Base-by-base conservation (phyloP, 2,329 filamentous ascomycete species). In the Akanthomyces lecanii region DNA sequence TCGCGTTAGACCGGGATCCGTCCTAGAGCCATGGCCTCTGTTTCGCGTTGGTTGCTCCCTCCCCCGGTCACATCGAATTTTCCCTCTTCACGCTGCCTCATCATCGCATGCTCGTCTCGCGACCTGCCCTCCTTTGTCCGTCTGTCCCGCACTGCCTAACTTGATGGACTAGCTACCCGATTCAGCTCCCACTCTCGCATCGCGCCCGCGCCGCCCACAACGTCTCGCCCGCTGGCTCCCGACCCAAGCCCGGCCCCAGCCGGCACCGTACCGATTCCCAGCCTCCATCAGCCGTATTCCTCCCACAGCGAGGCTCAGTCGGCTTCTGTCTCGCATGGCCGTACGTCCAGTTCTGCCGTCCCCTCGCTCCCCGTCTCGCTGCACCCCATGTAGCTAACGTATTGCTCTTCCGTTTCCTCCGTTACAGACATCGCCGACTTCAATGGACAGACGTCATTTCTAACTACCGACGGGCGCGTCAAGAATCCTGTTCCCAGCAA, bases 401-500 rank as follows among this genome's bases (percentile, higher is more conserved):
- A 2, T 36, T 50, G 28, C 40, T 53, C 45, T 8, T 54, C 23
- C 28, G 25, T 40, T 23, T 54, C 28, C 59, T 25, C 55, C 2
- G 6, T 23, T 21, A 4, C 58, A 53, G 63, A 59, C 25, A 59
- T 64, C 30, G 52, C 58, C 55, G 63, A 64, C 42, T 69, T 71
- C 28, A 69, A 68, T 60, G 53, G 48, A 53, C 63, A 64, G 40
- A 51, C 57, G 36, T 36, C 59, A 18, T 62, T 62, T 25, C 23
- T 59, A 64, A 64, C 61, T 63, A 65, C 68, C 30, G 73, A 77
- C 65, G 73, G 72, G 40, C 72, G 73, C 38, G 69, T 75, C 55
- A 73, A 82, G 63, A 86, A 86, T 65, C 82, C 85, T 1, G 80
- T 88, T 2, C 85, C 86, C 5, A 85, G 81, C 71, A 87, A 86